phyloP scores from a whole-genome alignment of 2,329 filamentous ascomycete genomes.

The Xylaria arbuscula region DNA sequence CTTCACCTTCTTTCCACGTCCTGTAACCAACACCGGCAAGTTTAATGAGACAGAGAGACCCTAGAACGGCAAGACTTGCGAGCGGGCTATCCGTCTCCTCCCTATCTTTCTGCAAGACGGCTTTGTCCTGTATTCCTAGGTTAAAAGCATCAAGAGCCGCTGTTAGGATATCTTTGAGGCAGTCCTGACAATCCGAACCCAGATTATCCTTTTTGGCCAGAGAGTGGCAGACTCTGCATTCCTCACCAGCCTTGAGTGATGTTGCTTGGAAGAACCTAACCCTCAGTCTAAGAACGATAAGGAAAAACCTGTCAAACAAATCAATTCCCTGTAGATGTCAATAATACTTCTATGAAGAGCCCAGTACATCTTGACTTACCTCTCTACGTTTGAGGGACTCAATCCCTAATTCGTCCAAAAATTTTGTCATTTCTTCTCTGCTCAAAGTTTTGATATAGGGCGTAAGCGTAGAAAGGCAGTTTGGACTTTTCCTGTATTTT shows the following conservation, averaged over 20 bases:
- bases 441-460: constrained; percentile 57
- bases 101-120: constrained; percentile 26
- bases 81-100: constrained; percentile 42
- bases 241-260: constrained; percentile 13
- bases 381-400: constrained; percentile 40
- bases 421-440: constrained; percentile 53
- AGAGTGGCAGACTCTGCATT: constrained; percentile 37
- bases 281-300: constrained; percentile 36
- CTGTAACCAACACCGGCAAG: constrained; percentile 38
- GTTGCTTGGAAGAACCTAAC: constrained; percentile 40
- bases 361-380: constrained; percentile 41
- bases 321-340: constrained; percentile 32
- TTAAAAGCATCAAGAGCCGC: constrained; percentile 42
- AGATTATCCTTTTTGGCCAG: background rate
- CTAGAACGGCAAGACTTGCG: constrained; percentile 43
- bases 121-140: constrained; percentile 34
- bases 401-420: constrained; percentile 48
- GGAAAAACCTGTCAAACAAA: constrained; percentile 27
- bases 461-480: constrained; percentile 62
- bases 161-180: constrained; percentile 41
- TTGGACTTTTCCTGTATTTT: constrained; percentile 51
- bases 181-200: constrained; percentile 38
- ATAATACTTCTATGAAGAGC: background rate
- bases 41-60: constrained; percentile 46
- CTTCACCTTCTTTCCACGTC: constrained; percentile 18